phyloP scores from a whole-genome alignment of 2,329 filamentous ascomycete species.

The Fusarium nelsonii region DNA sequence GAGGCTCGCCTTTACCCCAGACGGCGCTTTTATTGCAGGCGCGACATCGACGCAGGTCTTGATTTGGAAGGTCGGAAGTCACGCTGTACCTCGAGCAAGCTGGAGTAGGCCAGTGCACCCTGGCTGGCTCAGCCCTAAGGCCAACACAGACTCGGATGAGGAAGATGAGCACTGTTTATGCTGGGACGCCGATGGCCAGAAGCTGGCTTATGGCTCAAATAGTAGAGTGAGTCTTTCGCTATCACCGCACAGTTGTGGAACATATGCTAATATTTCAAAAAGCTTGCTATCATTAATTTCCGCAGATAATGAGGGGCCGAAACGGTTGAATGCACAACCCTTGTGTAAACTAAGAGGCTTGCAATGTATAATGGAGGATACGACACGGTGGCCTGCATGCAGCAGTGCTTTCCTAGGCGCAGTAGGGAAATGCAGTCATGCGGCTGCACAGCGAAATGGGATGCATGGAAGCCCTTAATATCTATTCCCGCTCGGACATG shows the following conservation, averaged over 20 bases:
- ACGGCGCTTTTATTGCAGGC: constrained; percentile 72
- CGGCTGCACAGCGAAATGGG: constrained; percentile 15
- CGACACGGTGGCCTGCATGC: constrained; percentile 7
- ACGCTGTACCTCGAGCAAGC: constrained; percentile 68
- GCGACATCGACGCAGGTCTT: constrained; percentile 69
- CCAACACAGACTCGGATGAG: constrained; percentile 65
- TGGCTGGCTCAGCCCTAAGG: constrained; percentile 70
- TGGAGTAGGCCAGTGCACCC: constrained; percentile 68
- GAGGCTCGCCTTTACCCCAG: constrained; percentile 71
- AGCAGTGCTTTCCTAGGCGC: not conserved
- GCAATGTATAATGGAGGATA: not conserved
- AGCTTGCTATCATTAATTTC: constrained; percentile 67
- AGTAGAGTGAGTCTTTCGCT: constrained; percentile 65
- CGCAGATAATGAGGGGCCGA: constrained; percentile 52
- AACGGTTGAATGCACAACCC: not conserved
- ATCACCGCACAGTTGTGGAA: too few species aligned
- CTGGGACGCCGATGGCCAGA: constrained; percentile 73
- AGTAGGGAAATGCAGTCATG: constrained; percentile 12
- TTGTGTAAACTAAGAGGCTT: not conserved
- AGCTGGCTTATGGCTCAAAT: constrained; percentile 73
- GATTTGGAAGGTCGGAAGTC: constrained; percentile 74
- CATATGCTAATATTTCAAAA: constrained; percentile 26
- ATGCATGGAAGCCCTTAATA: constrained; percentile 32
- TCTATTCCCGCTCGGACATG: constrained; percentile 33
- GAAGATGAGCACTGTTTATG: constrained; percentile 71